These are phyloP conservation scores for Zymoseptoria brevis DNA, from an alignment of 2,329 filamentous ascomycete species.

Conservation along the genomic window DNA sequence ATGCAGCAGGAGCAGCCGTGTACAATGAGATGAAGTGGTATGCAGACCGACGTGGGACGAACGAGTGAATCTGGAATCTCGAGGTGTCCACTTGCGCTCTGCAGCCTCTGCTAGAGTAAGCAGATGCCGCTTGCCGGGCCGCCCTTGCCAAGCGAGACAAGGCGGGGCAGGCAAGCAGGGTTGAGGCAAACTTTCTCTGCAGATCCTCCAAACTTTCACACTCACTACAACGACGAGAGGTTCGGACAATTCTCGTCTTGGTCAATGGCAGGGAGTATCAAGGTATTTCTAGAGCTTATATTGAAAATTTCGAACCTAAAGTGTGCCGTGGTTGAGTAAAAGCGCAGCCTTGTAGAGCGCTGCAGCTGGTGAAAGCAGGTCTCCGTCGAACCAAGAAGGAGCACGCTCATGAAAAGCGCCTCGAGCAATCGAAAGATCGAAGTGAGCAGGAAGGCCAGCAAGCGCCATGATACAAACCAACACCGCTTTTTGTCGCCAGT, in stretches of 20 bases:
- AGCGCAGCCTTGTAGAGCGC: too few relatives aligned
- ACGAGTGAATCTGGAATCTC: not conserved
- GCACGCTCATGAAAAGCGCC: too few relatives aligned
- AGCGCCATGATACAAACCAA: too few relatives aligned
- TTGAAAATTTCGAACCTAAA: too few relatives aligned
- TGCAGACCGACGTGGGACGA: not conserved
- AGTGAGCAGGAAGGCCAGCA: not conserved
- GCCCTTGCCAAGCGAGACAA: not conserved
- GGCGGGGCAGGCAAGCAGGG: not conserved
- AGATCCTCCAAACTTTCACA: not conserved
- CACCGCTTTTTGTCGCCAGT: not conserved
- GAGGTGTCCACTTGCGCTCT: not conserved
- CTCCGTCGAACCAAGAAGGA: too few relatives aligned
- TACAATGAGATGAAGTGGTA: not conserved
- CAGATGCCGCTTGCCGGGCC: not conserved
- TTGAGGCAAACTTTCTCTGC: not conserved
- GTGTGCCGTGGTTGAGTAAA: too few relatives aligned
- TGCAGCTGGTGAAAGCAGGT: too few relatives aligned
- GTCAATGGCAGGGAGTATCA: too few relatives aligned
- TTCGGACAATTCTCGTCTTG: too few relatives aligned
- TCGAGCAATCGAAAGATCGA: not conserved
- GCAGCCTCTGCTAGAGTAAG: not conserved
- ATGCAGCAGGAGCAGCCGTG: not conserved
- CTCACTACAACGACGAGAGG: not conserved
- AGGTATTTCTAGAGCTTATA: too few relatives aligned